Base-by-base conservation (phyloP, 2,329 filamentous ascomycete genomes). In the Leptographium galeiforme region DNA sequence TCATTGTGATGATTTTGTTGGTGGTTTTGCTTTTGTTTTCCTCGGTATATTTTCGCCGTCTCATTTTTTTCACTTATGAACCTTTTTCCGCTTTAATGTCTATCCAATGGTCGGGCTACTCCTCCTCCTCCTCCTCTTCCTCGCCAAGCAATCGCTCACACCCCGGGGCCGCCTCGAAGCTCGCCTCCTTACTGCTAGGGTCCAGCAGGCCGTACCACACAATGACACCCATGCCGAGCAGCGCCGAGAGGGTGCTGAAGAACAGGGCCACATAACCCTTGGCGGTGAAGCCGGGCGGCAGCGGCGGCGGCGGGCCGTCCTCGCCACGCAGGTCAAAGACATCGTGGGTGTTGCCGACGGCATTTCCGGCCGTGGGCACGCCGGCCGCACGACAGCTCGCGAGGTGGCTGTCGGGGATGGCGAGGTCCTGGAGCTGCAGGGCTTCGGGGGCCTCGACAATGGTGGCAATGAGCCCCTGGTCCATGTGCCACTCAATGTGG, bases 221-320 rank as follows among this genome's bases (percentile, higher is more conserved):
- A 54, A 93, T 82, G 12, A 80, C 77, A 0, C 68, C 74, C 61
- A 89, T 73, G 8, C 87, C 87, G 7, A 87, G 58, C 45, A 89
- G 70, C 2, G 85, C 87, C 19, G 76, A 75, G 2, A 89, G 56
- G 58, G 75, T 77, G 63, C 83, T 88, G 63, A 90, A 87, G 1
- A 82, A 81, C 57, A 93, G 67, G 4, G 87, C 87, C 1, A 89
- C 77, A 45, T 87, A 86, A 5, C 88, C 88, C 47, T 76, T 75
- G 0, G 81, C 66, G 0, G 83, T 87, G 64, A 91, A 63, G 6
- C 54, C 55, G 2, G 44, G 48, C 0, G 56, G 56, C 3, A 58
- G 53, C 10, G 50, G 45, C 38, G 52, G 55, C 12, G 57, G 56
- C 6, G 57, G 56, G 4, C 34, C 18, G 48, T 58, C 57, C 41